Base-by-base conservation (phyloP, 805 yeast genomes). In the Wickerhamomyces pijperi region DNA sequence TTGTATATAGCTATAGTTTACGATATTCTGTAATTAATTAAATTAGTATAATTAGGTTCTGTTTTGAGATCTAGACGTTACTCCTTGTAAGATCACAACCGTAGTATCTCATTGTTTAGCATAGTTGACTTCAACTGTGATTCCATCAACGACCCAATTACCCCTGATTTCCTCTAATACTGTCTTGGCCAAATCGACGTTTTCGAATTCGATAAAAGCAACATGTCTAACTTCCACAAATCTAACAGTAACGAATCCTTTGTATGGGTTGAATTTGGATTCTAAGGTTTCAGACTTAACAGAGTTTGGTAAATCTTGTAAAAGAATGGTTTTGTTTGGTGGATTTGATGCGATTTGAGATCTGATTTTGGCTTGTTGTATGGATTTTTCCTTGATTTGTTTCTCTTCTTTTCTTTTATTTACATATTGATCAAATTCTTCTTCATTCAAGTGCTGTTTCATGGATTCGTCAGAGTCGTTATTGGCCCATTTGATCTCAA, bases 161-260 rank as follows among this genome's bases (percentile, higher is more conserved):
- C 29, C 29, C 13, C n/a, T 25, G 13, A 25, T 13, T 25, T 25
- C 29, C 29, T 25, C 29, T 4, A 25, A 14, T 9, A 25, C 29
- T 12, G 7, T 25, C 9, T 8, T 12, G 13, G 29, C 29, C 4
- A 25, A 12, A 11, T 8, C 29, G n/a, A 25, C 80, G 5, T 64
- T 61, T 19, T 70, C 75, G 54, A 79, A 90, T 49, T 90, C 97
- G 3, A 90, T 70, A 57, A 90, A 82, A 11, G 92, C 94, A 35
- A 90, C 71, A 31, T 72, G 72, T 34, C 85, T 68, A 5, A 78
- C 72, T 2, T 70, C 66, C 20, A 90, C 86, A 29, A 76, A 59
- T 39, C 94, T 72, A 2, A 79, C 63, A 46, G 79, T 83, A 12
- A 72, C 59, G 45, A 81, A 80, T 0, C 95, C 95, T 1, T 65